Evolutionary conservation across 106 monocot species (phyloP), one percentile per base, ranked within the genome.

Genomic region (Allium cepa): DNA sequence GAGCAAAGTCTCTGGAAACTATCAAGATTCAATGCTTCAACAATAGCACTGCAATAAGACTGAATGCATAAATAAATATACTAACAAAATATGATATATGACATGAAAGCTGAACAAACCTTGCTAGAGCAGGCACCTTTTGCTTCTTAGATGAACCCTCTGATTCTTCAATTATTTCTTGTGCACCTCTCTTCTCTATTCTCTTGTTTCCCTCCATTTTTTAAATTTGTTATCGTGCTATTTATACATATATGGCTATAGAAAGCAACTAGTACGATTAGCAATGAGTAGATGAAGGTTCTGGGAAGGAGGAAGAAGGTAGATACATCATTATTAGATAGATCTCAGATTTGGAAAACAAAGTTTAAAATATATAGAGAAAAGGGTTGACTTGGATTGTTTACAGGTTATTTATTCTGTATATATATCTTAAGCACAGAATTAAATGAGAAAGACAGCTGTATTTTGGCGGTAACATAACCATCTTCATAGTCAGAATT

Each of bases 21-120:
- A 28, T 64, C 64, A 14, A 48, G 6, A 47, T 64, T 64, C 64
- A 64, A 17, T 49, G 64, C 64, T 64, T 64, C 64, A 8, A 64
- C 64, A 11, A 64, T 64, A 10, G 46, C 64, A 64, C 64, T 64
- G 49, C 48, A 46, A 14, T 47, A 47, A 1, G 8, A 3, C 0
- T 47, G 8, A 47, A 47, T 15, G 9, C 6, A 28, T 8, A n/a
- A 64, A 46, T 49, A 49, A 46, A 49, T 4, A 16, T 4, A 64
- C 47, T 10, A 64, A 49, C 0, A 64, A 16, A 8, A 16, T 17
- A 36, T 10, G 17, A 49, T 2, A 7, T 4, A 7, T 4, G 46
- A 63, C 7, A 10, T 46, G 46, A 63, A 10, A 63, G 8, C 11
- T 46, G 5, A 8, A 17, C 62, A 46, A 13, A 49, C 64, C 64